Conservation (phyloP, 2,329 filamentous ascomycete genomes). For the Fusarium algeriense region DNA sequence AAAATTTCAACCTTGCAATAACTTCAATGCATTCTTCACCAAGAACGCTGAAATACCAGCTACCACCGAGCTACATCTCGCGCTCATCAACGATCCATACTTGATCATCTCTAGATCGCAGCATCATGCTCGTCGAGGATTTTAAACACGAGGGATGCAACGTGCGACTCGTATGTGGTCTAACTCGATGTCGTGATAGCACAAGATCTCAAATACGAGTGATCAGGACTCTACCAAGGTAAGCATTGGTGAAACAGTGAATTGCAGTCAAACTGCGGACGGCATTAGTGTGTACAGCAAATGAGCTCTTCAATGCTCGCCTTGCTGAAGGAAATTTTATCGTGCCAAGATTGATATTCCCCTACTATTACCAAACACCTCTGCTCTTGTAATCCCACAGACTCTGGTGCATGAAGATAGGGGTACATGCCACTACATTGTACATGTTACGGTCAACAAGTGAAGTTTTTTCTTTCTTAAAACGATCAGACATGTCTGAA, state of each 20-base stretch:
- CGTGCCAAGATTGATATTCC: conserved; percentile 66
- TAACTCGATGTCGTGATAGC: conserved; percentile 10
- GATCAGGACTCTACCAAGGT: conserved; percentile 10
- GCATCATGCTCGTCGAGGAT: background rate
- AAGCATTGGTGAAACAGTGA: conserved; percentile 37
- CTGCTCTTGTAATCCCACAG: conserved; percentile 54
- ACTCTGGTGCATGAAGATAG: conserved; percentile 68
- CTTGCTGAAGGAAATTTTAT: conserved; percentile 68
- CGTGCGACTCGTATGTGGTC: conserved; percentile 8
- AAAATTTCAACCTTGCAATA: conserved; percentile 34
- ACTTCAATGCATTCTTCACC: background rate
- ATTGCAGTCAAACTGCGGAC: conserved; percentile 45
- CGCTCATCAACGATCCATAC: background rate
- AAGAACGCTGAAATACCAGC: background rate
- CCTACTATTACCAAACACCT: conserved; percentile 71
- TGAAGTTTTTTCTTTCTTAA: background rate
- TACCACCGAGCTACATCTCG: background rate
- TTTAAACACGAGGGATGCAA: conserved; percentile 8
- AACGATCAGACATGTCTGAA: background rate
- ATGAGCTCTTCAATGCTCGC: conserved; percentile 63
- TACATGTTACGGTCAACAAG: background rate
- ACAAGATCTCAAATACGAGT: conserved; percentile 35
- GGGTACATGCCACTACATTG: conserved; percentile 50
- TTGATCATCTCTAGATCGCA: conserved; percentile 10
- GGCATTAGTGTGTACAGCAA: conserved; percentile 73